Percentiles rank a stretch among this genome's conserved stretches.
Conservation (phyloP, 2,329 filamentous ascomycete species). For the Ophiostoma ulmi region DNA sequence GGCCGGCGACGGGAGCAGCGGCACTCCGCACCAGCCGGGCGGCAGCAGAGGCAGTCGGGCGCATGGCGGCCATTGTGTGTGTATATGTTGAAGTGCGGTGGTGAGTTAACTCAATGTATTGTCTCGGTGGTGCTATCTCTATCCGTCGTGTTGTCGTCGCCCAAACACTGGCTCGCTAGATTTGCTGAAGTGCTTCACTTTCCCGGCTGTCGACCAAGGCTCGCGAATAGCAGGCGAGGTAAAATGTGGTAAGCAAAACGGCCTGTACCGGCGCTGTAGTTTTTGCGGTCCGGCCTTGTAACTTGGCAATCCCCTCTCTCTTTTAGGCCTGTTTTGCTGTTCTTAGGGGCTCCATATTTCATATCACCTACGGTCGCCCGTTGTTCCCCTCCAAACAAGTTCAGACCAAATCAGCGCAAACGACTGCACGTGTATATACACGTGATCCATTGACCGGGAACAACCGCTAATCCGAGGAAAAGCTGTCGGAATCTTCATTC, state of each 20-base stretch:
- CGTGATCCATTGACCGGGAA: slow-evolving; percentile 33
- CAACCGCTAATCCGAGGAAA: slow-evolving; percentile 33
- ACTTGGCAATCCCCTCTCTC: neutral
- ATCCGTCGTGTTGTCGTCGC: slow-evolving; percentile 11
- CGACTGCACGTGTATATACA: slow-evolving; percentile 5
- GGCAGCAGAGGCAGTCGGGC: slow-evolving; percentile 49
- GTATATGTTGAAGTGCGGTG: neutral
- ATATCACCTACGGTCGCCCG: neutral
- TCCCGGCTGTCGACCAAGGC: slow-evolving; percentile 11
- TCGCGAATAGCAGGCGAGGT: slow-evolving; percentile 27
- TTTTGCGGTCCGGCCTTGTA: slow-evolving; percentile 21
- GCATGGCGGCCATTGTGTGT: slow-evolving; percentile 58
- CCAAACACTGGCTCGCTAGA: slow-evolving; percentile 8
- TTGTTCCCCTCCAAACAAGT: neutral
- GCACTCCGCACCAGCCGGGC: slow-evolving; percentile 49
- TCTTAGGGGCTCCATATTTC: slow-evolving; percentile 7
- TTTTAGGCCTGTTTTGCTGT: slow-evolving; percentile 6
- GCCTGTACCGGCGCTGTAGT: slow-evolving; percentile 24
- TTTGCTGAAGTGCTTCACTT: slow-evolving; percentile 18
- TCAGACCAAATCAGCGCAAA: slow-evolving; percentile 14
- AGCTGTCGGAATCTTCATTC: slow-evolving; percentile 27
- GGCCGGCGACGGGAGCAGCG: slow-evolving; percentile 22
- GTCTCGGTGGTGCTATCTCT: neutral
- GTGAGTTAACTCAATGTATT: neutral
- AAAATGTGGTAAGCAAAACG: slow-evolving; percentile 26